phyloP scores from a whole-genome alignment of 352 stramenopile species.

The Pythium phragmitis region DNA sequence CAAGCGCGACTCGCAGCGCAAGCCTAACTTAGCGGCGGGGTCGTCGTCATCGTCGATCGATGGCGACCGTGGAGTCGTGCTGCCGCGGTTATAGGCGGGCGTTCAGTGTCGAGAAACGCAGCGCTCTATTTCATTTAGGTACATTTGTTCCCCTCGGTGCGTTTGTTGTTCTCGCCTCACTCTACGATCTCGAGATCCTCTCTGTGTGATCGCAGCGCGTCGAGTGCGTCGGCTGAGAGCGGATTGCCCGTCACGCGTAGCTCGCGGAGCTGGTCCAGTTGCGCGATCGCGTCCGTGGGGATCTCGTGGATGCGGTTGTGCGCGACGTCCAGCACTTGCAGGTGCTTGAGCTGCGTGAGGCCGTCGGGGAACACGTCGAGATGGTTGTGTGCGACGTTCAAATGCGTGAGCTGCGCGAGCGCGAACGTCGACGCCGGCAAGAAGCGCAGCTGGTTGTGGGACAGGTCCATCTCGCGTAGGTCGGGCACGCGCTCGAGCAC shows the following conservation, averaged over 20 bases:
- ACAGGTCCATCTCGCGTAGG: conserved; percentile 70
- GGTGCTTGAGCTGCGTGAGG: conserved; percentile 44
- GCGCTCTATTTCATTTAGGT: neutral
- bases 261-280: conserved; percentile 36
- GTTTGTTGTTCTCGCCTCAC: neutral
- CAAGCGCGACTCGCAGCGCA: conserved; percentile 52
- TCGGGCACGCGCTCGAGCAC: conserved; percentile 70
- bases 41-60: conserved; percentile 30
- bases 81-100: conserved; percentile 45
- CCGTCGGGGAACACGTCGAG: conserved; percentile 47
- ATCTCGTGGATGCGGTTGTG: conserved; percentile 51
- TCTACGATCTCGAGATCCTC: conserved; percentile 32
- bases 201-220: conserved; percentile 31
- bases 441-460: conserved; percentile 67
- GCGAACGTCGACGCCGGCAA: conserved; percentile 81
- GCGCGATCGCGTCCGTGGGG: conserved; percentile 39
- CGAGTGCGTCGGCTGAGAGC: conserved; percentile 27
- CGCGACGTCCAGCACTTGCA: conserved; percentile 63
- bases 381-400: conserved; percentile 71
- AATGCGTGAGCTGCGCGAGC: conserved; percentile 48
- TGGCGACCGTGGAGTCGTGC: conserved; percentile 40
- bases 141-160: neutral
- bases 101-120: neutral
- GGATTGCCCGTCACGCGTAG: conserved; percentile 52
- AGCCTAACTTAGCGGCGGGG: conserved; percentile 28